Conservation (phyloP, 2,329 filamentous ascomycete species). For the Simplicillium sp. region DNA sequence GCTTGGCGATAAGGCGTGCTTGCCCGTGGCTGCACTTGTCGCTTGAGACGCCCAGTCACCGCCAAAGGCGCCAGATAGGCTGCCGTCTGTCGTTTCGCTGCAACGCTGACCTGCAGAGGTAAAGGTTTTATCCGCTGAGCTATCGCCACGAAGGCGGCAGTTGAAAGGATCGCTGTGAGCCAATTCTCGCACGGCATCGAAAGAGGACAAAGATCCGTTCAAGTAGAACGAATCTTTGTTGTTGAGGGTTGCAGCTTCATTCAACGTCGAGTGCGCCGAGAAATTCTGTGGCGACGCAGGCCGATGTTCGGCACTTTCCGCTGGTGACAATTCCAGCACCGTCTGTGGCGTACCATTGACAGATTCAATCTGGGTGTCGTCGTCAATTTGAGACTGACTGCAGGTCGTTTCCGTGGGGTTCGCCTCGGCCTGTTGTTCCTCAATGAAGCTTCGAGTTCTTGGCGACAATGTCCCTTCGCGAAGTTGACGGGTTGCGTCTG, state of each 20-base stretch:
- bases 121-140: conserved; percentile 25
- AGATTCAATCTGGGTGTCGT: neutral
- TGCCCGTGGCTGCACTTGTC: conserved; percentile 48
- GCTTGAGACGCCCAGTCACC: conserved; percentile 55
- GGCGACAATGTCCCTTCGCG: conserved; percentile 35
- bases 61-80: conserved; percentile 40
- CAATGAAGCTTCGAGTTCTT: conserved; percentile 31
- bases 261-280: neutral
- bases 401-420: neutral
- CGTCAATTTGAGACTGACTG: neutral
- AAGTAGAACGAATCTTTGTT: conserved; percentile 27
- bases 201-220: conserved; percentile 33
- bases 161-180: conserved; percentile 40
- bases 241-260: conserved; percentile 12
- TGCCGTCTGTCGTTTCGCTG: conserved; percentile 54
- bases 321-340: neutral
- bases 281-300: too few species aligned
- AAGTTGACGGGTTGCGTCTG: conserved; percentile 22
- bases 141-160: conserved; percentile 20
- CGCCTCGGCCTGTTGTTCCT: conserved; percentile 12
- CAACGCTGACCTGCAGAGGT: conserved; percentile 41
- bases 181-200: conserved; percentile 37
- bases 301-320: neutral
- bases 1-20: conserved; percentile 55
- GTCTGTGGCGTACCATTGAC: neutral